Base-by-base conservation (phyloP, 345 rosid genomes). In the Raphanus raphanistrum region DNA sequence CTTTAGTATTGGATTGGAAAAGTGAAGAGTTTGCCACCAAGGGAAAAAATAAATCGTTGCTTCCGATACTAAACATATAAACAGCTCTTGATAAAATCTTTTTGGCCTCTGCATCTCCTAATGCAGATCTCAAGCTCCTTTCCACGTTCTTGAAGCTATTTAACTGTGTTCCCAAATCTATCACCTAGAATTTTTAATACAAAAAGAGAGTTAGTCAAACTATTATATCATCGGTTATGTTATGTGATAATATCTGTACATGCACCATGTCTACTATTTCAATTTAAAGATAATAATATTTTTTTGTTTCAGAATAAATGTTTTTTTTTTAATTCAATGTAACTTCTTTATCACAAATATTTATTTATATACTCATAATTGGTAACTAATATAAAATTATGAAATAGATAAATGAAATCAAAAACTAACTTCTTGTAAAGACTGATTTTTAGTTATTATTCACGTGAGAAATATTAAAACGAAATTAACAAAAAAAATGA, bases 21-120 rank as follows among this genome's bases (percentile, higher is more conserved):
- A 64, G 2, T 25, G 81, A 62, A 55, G 84, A 72, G 73, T 83
- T 83, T 63, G 72, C 32, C 9, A 1, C 4, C 21, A 80, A 72
- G 27, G 76, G 67, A 10, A 25, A 12, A 6, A 32, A 1, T 26
- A 74, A 84, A 50, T 85, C 88, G 32, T 85, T 85, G 81, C 13
- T 52, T 62, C 89, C 87, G 3, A 83, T 79, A 64, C 69, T 69
- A 64, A 85, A 66, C 6, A 88, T 32, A 81, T 82, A 84, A 64
- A 87, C 83, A 38, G 88, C 85, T 72, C 45, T 75, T 25, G 89
- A 74, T 12, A 86, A 32, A 27, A 85, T 17, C 6, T 6, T 33
- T 57, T 81, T 79, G 33, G 87, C 60, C 32, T 75, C 77, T 6
- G 69, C 78, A 68, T 76, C 71, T 32, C 91, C 90, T 15, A 83